Evolutionary conservation across 2,329 filamentous ascomycete species (phyloP).

Genomic region (Fusarium nygamai): DNA sequence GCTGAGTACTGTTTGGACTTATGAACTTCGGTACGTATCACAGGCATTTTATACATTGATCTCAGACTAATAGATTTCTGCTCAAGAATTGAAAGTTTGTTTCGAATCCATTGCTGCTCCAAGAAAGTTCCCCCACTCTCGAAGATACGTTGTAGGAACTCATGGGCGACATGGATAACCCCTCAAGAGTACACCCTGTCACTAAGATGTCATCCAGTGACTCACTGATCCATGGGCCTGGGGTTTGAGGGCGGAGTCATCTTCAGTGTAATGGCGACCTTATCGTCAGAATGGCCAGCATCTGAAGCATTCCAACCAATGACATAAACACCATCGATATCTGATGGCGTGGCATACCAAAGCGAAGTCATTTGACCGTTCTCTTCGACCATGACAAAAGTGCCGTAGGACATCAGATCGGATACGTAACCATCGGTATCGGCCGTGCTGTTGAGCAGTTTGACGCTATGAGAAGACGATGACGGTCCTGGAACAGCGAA

Average conservation of each 20-base stretch:
- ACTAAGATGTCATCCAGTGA: accelerated
- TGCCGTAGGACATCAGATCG: not conserved
- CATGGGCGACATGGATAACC: not conserved
- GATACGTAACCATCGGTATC: not conserved
- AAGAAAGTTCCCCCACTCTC: accelerated
- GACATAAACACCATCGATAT: not conserved
- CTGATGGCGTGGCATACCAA: conserved; percentile 1
- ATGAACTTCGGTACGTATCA: not conserved
- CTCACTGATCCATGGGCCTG: not conserved
- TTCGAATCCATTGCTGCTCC: accelerated
- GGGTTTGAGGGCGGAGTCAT: not conserved
- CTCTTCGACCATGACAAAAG: conserved; percentile 1
- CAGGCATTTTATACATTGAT: not conserved
- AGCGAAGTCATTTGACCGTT: not conserved
- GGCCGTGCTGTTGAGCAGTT: not conserved
- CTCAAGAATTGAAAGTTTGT: not conserved
- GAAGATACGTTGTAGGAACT: accelerated
- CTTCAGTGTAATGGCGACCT: not conserved
- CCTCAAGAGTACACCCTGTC: too few species aligned
- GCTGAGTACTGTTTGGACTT: too few species aligned
- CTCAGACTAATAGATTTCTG: not conserved
- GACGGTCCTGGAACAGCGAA: not conserved
- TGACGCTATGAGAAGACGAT: not conserved
- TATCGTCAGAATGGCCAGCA: not conserved
- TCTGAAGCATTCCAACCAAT: conserved; percentile 3